Evolutionary conservation across 2,329 filamentous ascomycete genomes (phyloP).

Genomic region (Pseudocercospora musae): DNA sequence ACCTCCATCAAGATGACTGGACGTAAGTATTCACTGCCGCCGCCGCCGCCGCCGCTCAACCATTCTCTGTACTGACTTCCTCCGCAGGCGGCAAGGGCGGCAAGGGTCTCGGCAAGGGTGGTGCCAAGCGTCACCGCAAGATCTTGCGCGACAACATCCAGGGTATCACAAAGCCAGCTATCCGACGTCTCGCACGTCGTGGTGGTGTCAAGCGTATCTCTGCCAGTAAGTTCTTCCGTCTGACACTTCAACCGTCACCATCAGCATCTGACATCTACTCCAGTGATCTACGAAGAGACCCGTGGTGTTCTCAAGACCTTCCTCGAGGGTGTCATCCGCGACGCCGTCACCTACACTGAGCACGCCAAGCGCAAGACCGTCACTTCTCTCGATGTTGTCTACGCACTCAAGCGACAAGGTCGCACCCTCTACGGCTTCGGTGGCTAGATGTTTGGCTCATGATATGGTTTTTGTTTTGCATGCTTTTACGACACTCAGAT

Average conservation of each 20-base stretch:
- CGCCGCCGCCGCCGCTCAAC: slow-evolving; percentile 12
- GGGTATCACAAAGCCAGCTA: slow-evolving; percentile 75
- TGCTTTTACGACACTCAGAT: slow-evolving; percentile 36
- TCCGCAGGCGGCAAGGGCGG: slow-evolving; percentile 82
- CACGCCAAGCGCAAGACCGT: slow-evolving; percentile 77
- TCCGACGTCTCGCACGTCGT: slow-evolving; percentile 68
- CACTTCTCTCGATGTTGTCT: slow-evolving; percentile 61
- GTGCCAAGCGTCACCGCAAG: slow-evolving; percentile 54
- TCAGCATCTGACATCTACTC: slow-evolving; percentile 23
- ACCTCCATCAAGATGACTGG: slow-evolving; percentile 49
- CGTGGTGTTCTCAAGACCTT: slow-evolving; percentile 80
- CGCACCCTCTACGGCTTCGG: slow-evolving; percentile 67
- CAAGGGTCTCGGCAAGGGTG: slow-evolving; percentile 74
- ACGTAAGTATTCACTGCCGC: slow-evolving; percentile 41
- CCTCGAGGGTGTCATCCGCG: slow-evolving; percentile 77
- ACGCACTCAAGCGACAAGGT: slow-evolving; percentile 62
- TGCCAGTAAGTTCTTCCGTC: slow-evolving; percentile 46
- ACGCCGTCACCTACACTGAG: slow-evolving; percentile 78
- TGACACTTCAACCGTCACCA: slow-evolving; percentile 18
- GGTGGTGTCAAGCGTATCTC: slow-evolving; percentile 75
- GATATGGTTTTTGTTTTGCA: slow-evolving; percentile 29
- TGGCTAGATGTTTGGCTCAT: slow-evolving; percentile 48
- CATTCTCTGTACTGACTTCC: slow-evolving; percentile 28
- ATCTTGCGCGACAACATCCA: slow-evolving; percentile 98
- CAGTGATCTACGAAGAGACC: slow-evolving; percentile 80